Evolutionary conservation across 78 protist genomes (phyloP).

Genomic region (Monosiga brevicollis): DNA sequence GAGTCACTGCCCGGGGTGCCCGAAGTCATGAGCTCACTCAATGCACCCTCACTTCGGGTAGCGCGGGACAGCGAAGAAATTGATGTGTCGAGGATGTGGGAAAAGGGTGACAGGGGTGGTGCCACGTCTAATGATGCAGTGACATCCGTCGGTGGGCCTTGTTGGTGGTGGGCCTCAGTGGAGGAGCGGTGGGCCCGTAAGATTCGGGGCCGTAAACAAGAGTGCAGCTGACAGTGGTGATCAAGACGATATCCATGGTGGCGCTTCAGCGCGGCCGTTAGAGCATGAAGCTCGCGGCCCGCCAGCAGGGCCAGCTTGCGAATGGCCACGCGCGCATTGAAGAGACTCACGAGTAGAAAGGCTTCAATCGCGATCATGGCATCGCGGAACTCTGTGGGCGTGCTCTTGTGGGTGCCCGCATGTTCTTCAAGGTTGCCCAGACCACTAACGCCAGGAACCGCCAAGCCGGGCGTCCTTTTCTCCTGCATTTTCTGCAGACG

Average conservation of each 20-base stretch:
- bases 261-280: background rate
- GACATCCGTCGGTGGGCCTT: background rate
- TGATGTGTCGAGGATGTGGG: background rate
- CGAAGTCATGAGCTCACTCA: too few relatives aligned
- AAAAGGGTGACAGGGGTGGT: background rate
- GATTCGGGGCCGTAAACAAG: background rate
- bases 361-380: background rate
- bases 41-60: too few relatives aligned
- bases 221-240: background rate
- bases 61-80: background rate
- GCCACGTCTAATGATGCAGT: background rate
- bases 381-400: background rate
- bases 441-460: too few relatives aligned
- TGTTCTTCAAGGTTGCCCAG: background rate
- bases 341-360: background rate
- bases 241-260: background rate
- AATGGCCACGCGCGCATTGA: background rate
- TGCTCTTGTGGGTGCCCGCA: background rate
- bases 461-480: too few relatives aligned
- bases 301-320: background rate
- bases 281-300: background rate
- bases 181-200: background rate
- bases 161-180: background rate
- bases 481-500: background rate
- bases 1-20: too few relatives aligned